Conservation (phyloP, 2,329 filamentous ascomycete genomes). For the Fusarium liriodendri region DNA sequence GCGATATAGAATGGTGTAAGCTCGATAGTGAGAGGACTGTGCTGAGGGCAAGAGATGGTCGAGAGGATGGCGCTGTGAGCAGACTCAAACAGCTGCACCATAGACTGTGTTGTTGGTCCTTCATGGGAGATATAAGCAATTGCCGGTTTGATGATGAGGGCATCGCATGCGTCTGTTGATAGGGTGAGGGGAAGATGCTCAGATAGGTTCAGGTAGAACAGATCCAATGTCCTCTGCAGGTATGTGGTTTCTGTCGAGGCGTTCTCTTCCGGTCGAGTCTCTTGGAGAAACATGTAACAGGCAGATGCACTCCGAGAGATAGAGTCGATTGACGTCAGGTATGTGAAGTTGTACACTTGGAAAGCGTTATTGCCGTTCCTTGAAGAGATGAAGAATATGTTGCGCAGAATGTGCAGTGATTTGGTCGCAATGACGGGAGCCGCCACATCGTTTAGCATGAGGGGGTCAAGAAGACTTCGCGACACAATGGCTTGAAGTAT, state of each 20-base stretch:
- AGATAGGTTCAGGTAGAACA: conserved; percentile 88
- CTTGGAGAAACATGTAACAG: conserved; percentile 73
- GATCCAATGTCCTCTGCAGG: conserved; percentile 78
- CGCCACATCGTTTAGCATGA: conserved; percentile 54
- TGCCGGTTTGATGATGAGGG: conserved; percentile 79
- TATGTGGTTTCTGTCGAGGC: conserved; percentile 39
- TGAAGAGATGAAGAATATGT: conserved; percentile 84
- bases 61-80: conserved; percentile 86
- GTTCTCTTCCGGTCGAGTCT: conserved; percentile 62
- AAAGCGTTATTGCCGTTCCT: conserved; percentile 79
- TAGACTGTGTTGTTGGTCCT: conserved; percentile 56
- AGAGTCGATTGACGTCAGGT: conserved; percentile 84
- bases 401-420: conserved; percentile 78
- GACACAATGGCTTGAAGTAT: conserved; percentile 80
- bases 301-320: conserved; percentile 77
- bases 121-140: conserved; percentile 74
- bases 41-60: conserved; percentile 82
- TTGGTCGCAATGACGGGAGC: conserved; percentile 77
- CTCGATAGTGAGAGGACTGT: conserved; percentile 74
- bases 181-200: conserved; percentile 84
- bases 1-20: conserved; percentile 88
- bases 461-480: conserved; percentile 66
- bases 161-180: conserved; percentile 74
- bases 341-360: conserved; percentile 86
- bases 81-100: conserved; percentile 80